Evolutionary conservation across 148 eudicot species (phyloP).

Genomic region (Arbutus unedo): DNA sequence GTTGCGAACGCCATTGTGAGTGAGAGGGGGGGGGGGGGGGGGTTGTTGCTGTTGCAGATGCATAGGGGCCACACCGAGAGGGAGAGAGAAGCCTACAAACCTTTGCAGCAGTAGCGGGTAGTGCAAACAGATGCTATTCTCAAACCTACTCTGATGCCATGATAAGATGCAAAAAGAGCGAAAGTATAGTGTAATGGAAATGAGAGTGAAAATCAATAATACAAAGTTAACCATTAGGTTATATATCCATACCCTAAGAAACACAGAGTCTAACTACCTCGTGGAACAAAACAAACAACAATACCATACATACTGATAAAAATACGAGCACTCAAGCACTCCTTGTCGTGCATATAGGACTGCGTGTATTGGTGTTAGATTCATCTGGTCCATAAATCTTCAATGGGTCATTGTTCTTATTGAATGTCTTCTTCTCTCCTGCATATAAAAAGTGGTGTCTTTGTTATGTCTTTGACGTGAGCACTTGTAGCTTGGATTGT

Average conservation of each 20-base stretch:
- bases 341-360: neutral
- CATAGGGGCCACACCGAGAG: neutral
- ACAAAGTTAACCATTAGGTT: too few species aligned
- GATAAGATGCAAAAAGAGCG: neutral
- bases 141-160: neutral
- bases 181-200: neutral
- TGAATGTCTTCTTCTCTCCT: neutral
- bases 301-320: too few species aligned
- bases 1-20: neutral
- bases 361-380: neutral
- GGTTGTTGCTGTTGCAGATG: neutral
- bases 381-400: neutral
- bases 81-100: neutral
- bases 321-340: too few species aligned
- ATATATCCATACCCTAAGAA: too few species aligned
- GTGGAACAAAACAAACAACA: too few species aligned
- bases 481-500: constrained; percentile 2
- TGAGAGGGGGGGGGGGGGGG: neutral
- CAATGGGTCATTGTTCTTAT: neutral
- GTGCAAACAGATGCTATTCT: neutral
- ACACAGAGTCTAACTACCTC: too few species aligned
- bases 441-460: neutral
- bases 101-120: neutral
- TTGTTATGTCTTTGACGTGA: neutral
- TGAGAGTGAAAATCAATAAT: too few species aligned